Evolutionary conservation across 1,139 yeast genomes (phyloP).

Genomic region (Pichia inconspicua): DNA sequence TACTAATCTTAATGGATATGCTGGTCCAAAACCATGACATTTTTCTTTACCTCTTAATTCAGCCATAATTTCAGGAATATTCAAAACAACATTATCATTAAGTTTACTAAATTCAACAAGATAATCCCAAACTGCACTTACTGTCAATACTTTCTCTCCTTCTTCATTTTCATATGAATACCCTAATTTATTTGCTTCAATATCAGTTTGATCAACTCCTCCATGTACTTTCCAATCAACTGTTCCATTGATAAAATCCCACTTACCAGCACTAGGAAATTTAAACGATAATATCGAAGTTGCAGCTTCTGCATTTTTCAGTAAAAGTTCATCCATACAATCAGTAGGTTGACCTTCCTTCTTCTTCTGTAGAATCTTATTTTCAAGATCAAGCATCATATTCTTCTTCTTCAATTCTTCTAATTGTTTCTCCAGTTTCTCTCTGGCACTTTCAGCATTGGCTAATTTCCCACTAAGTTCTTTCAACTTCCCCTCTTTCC

Average conservation of each 20-base stretch:
- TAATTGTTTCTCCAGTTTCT: conserved; percentile 43
- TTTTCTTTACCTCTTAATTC: conserved; percentile 56
- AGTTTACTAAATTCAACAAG: conserved; percentile 42
- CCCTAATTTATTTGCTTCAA: conserved; percentile 6
- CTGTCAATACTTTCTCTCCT: conserved; percentile 45
- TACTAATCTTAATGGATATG: conserved; percentile 48
- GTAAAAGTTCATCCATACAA: background rate
- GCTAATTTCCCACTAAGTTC: conserved; percentile 56
- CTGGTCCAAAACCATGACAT: conserved; percentile 84
- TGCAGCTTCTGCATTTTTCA: background rate
- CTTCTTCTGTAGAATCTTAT: conserved; percentile 38
- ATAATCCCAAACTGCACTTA: conserved; percentile 82
- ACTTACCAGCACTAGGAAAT: conserved; percentile 14
- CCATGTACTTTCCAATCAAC: conserved; percentile 15
- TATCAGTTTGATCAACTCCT: background rate
- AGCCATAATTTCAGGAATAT: conserved; percentile 51
- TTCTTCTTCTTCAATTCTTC: conserved; percentile 49
- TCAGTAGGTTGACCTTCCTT: background rate
- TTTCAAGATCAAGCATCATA: conserved; percentile 49
- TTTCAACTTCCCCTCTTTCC: conserved; percentile 67
- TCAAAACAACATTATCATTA: conserved; percentile 43
- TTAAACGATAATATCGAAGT: conserved; percentile 7
- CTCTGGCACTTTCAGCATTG: conserved; percentile 54
- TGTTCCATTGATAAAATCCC: conserved; percentile 22
- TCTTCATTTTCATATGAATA: conserved; percentile 26